Evolutionary conservation across 2,329 filamentous ascomycete genomes (phyloP).

Genomic region (Scedosporium apiospermum): DNA sequence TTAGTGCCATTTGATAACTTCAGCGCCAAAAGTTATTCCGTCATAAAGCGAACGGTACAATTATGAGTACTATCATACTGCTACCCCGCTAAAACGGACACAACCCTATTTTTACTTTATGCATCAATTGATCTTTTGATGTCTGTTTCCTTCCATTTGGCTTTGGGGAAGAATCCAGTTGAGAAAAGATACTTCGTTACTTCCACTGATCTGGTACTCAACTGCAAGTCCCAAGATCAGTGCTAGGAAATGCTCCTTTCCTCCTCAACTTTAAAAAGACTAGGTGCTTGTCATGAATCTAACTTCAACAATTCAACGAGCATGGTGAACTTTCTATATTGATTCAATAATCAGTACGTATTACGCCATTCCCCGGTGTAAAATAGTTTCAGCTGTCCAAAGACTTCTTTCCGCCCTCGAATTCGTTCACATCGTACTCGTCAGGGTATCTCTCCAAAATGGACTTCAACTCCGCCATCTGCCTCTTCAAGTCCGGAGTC

Average conservation of each 20-base stretch:
- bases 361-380: neutral
- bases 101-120: neutral
- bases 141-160: too few relatives aligned
- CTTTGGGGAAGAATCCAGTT: too few relatives aligned
- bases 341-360: neutral
- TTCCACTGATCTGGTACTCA: too few relatives aligned
- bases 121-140: too few relatives aligned
- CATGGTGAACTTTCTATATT: neutral
- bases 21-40: too few relatives aligned
- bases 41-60: too few relatives aligned
- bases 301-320: too few relatives aligned
- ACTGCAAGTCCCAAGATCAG: too few relatives aligned
- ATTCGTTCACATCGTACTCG: slow-evolving; percentile 78
- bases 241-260: too few relatives aligned
- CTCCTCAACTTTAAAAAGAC: too few relatives aligned
- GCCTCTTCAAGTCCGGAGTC: slow-evolving; percentile 66
- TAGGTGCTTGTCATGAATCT: neutral
- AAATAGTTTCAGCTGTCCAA: neutral
- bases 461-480: slow-evolving; percentile 63
- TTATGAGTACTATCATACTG: neutral
- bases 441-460: slow-evolving; percentile 78
- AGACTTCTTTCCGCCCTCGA: slow-evolving; percentile 58
- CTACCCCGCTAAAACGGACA: neutral
- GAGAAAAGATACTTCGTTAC: too few relatives aligned
- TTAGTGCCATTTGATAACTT: too few relatives aligned